These are phyloP conservation scores for Trichosporon asahii DNA, from an alignment of 1,284 basidiomycete species.

Conservation along the genomic window DNA sequence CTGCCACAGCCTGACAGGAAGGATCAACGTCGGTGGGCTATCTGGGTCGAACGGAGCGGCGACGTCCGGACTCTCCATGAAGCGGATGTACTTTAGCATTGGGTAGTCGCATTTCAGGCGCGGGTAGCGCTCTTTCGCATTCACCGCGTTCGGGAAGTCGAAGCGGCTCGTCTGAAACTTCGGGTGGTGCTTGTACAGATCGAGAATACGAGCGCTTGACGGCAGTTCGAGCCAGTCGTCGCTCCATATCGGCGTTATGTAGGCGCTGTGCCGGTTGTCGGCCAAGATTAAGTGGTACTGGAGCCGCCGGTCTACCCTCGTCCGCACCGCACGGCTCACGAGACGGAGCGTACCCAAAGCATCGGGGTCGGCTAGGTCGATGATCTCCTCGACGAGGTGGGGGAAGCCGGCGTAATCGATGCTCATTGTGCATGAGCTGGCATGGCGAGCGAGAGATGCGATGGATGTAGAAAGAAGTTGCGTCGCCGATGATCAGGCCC, in stretches of 20 bases:
- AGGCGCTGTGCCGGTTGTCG: constrained; percentile 6
- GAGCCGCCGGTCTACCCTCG: neutral
- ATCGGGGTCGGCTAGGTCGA: neutral
- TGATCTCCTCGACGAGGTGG: constrained; percentile 6
- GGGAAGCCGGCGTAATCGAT: constrained; percentile 11
- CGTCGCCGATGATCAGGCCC: neutral
- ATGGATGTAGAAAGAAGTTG: neutral
- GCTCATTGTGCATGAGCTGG: neutral
- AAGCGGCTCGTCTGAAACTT: neutral
- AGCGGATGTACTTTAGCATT: neutral
- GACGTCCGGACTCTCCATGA: constrained; percentile 7
- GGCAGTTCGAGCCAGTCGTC: constrained; percentile 7
- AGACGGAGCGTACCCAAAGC: neutral
- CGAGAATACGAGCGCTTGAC: neutral
- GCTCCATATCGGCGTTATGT: constrained; percentile 6
- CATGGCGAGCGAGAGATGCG: neutral
- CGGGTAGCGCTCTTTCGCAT: neutral
- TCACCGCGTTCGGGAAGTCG: neutral
- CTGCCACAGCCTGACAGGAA: neutral
- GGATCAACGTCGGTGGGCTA: neutral
- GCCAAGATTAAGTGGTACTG: neutral
- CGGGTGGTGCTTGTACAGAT: constrained; percentile 6
- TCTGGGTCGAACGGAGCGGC: neutral
- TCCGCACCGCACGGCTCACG: constrained; percentile 1
- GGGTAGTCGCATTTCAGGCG: constrained; percentile 4